These are phyloP conservation scores for Umbelopsis isabellina DNA, from an alignment of 192 early-diverging fungal species.

Conservation along the genomic window DNA sequence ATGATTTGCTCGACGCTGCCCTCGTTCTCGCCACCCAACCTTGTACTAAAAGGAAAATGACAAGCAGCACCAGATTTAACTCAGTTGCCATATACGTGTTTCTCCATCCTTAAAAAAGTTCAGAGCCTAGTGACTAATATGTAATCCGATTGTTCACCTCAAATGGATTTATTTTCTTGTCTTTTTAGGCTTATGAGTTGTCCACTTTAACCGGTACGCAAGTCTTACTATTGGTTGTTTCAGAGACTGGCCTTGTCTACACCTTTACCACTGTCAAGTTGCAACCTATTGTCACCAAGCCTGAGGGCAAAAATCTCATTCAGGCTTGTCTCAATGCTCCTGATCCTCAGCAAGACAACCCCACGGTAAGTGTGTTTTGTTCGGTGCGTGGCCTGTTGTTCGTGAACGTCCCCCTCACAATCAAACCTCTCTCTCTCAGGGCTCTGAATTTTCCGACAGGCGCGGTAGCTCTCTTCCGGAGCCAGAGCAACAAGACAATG, in stretches of 20 bases:
- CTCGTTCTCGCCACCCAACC: too few species aligned
- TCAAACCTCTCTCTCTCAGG: background rate
- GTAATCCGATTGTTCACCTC: slow-evolving; percentile 23
- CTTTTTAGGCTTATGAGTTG: slow-evolving; percentile 81
- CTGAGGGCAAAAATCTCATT: slow-evolving; percentile 90
- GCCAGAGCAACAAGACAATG: slow-evolving; percentile 4
- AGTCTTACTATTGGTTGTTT: slow-evolving; percentile 89
- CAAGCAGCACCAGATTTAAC: slow-evolving; percentile 4
- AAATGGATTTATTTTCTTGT: slow-evolving; percentile 7
- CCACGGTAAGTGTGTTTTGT: background rate
- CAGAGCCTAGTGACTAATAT: slow-evolving; percentile 23
- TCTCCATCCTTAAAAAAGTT: slow-evolving; percentile 20
- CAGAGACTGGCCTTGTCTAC: slow-evolving; percentile 93
- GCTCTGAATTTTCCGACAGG: slow-evolving; percentile 1
- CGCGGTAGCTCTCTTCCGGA: slow-evolving; percentile 14
- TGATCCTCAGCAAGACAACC: slow-evolving; percentile 44
- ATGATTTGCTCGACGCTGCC: background rate
- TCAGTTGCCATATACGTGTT: slow-evolving; percentile 22
- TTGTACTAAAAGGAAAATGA: too few species aligned
- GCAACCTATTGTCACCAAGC: slow-evolving; percentile 88
- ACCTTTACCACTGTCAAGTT: slow-evolving; percentile 94
- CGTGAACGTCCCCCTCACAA: too few species aligned
- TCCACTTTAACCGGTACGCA: slow-evolving; percentile 94
- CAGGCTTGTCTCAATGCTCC: slow-evolving; percentile 88
- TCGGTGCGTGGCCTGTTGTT: background rate